phyloP scores from a whole-genome alignment of 345 rosid species.

The Salix purpurea region DNA sequence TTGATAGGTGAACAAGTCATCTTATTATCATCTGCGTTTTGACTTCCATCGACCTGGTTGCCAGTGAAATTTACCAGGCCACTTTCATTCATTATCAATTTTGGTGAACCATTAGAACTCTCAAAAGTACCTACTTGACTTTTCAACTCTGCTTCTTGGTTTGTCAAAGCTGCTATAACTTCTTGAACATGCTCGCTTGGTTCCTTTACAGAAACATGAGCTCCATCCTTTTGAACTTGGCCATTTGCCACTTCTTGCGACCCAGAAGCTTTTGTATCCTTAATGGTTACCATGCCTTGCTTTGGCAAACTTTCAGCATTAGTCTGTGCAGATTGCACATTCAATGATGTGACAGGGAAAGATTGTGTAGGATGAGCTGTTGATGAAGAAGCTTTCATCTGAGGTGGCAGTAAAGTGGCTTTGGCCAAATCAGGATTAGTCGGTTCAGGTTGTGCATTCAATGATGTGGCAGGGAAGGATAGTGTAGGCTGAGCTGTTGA shows the following conservation, averaged over 20 bases:
- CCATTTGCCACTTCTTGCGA: constrained; percentile 21
- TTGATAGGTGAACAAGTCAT: constrained; percentile 10
- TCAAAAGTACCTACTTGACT: constrained; percentile 16
- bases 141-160: constrained; percentile 25
- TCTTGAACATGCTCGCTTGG: constrained; percentile 12
- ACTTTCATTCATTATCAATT: constrained; percentile 19
- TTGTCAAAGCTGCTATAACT: constrained; percentile 25
- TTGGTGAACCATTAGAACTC: constrained; percentile 20
- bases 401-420: constrained; percentile 5
- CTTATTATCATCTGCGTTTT: constrained; percentile 16
- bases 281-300: constrained; percentile 24
- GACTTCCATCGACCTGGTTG: constrained; percentile 26
- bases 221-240: constrained; percentile 27
- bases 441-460: constrained; percentile 24
- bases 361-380: constrained; percentile 28
- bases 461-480: constrained; percentile 23
- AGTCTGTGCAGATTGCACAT: constrained; percentile 22
- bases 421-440: constrained; percentile 23
- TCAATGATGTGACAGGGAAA: constrained; percentile 24
- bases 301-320: constrained; percentile 26
- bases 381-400: constrained; percentile 30
- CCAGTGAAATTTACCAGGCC: constrained; percentile 6
- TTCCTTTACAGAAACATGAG: constrained; percentile 12
- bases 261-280: constrained; percentile 20
- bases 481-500: constrained; percentile 27